These are phyloP conservation scores for Daedaleopsis nitida DNA, from an alignment of 768 basidiomycete genomes.

Conservation along the genomic window DNA sequence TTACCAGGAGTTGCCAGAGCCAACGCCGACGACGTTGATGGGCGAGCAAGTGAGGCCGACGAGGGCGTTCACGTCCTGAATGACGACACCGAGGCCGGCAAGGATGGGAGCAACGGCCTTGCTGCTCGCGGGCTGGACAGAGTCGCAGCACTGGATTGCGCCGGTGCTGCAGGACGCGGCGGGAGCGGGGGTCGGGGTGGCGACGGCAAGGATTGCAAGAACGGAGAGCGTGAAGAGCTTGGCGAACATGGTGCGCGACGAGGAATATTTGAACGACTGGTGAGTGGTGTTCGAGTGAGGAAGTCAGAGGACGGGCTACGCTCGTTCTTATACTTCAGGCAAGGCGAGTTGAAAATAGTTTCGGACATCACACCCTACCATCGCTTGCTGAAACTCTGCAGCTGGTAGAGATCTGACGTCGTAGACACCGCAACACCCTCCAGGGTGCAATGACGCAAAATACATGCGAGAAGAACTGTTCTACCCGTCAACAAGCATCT, in stretches of 20 bases:
- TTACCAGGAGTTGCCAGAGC: neutral
- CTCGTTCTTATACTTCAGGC: too few species aligned
- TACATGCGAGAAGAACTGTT: too few species aligned
- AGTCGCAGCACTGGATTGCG: slow-evolving; percentile 10
- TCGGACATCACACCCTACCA: too few species aligned
- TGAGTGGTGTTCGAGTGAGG: neutral
- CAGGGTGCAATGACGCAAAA: too few species aligned
- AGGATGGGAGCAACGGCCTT: neutral
- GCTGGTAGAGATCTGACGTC: too few species aligned
- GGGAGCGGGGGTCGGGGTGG: slow-evolving; percentile 5
- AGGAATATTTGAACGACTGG: neutral
- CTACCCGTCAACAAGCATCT: too few species aligned
- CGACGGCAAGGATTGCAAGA: slow-evolving; percentile 12
- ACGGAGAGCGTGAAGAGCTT: slow-evolving; percentile 2
- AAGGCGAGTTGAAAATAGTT: too few species aligned
- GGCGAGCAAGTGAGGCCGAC: too few species aligned
- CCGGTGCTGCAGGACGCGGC: slow-evolving; percentile 8
- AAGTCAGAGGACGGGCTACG: too few species aligned
- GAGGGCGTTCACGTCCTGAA: slow-evolving; percentile 4
- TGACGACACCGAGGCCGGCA: neutral
- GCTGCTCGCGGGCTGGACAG: slow-evolving; percentile 1
- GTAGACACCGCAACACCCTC: too few species aligned
- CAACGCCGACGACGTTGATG: too few species aligned
- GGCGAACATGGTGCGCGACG: neutral
- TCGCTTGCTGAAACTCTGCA: too few species aligned